Base-by-base conservation (phyloP, 352 stramenopile genomes). In the Globisporangium spiculum region DNA sequence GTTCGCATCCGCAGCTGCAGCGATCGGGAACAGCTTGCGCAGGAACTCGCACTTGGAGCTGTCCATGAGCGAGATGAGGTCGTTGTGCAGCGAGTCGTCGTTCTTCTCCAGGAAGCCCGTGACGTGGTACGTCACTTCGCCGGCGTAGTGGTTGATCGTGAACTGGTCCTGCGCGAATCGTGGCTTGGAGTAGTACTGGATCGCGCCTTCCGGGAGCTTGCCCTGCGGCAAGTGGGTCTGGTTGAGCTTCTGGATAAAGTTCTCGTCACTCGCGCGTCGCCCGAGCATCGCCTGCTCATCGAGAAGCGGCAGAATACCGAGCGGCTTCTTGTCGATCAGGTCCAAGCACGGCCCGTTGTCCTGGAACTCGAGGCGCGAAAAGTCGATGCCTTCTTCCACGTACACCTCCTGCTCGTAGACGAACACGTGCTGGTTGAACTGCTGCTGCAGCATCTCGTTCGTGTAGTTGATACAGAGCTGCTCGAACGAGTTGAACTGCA, bases 21-120 rank as follows among this genome's bases (percentile, higher is more conserved):
- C 75, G 26, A 93, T 59, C 8, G 85, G 79, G 73, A 94, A 96
- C 16, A 97, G 70, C 61, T 80, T 81, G n/a, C 80, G 83, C 32
- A 96, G 59, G 54, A 92, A 96, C 26, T 89, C 83, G 34, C 87
- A 89, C 69, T 91, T 81, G 7, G 86, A 94, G 68, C 77, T 92
- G 67, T 97, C 83, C 84, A 96, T 95, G 1, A 97, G 75, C 22
- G 88, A 93, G 53, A 96, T 81, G 44, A 97, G 72, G 68, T 97
- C 90, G 57, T 94, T 93, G 75, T 97, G 91, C 10, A 99, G 76
- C 62, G 94, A 98, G 73, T 99, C 97, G 69, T 98, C 94, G 81
- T 99, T 99, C 79, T 99, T 99, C 72, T 99, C 97, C 26, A 99
- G 81, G 70, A 99, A 99, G 27, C 94, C 94, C 59, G 88, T 95